phyloP scores from a whole-genome alignment of 2,329 filamentous ascomycete species.

The Trichoderma gracile region DNA sequence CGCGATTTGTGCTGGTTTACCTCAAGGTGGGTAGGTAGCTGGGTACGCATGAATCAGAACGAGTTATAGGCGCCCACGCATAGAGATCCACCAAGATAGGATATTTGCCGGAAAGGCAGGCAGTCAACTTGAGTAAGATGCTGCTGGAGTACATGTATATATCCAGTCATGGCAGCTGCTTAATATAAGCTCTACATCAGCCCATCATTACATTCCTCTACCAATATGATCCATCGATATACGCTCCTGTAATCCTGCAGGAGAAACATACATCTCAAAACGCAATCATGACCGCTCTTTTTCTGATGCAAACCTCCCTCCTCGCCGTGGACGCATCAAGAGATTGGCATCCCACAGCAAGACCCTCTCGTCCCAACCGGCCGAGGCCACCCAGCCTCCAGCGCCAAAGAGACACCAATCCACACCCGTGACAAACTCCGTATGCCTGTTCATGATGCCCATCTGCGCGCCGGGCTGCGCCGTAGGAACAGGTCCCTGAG shows the following conservation, averaged over 20 bases:
- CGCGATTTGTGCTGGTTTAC: too few relatives aligned
- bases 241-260: background rate
- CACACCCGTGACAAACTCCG: slow-evolving; percentile 92
- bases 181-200: background rate
- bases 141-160: too few relatives aligned
- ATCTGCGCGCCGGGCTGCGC: slow-evolving; percentile 66
- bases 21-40: too few relatives aligned
- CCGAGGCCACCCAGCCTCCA: slow-evolving; percentile 93
- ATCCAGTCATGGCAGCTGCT: background rate
- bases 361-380: slow-evolving; percentile 90
- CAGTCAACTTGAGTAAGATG: too few relatives aligned
- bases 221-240: background rate
- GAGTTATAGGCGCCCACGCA: too few relatives aligned
- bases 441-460: slow-evolving; percentile 87
- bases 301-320: background rate
- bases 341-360: slow-evolving; percentile 85
- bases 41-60: too few relatives aligned
- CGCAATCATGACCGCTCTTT: background rate
- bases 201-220: background rate
- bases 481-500: slow-evolving; percentile 39
- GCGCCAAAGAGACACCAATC: slow-evolving; percentile 98
- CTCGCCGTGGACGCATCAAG: slow-evolving; percentile 39
- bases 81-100: too few relatives aligned
- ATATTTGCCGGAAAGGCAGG: too few relatives aligned
- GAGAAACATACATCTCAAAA: background rate